phyloP scores from a whole-genome alignment of 148 eudicot genomes.

The Selenicereus undatus region DNA sequence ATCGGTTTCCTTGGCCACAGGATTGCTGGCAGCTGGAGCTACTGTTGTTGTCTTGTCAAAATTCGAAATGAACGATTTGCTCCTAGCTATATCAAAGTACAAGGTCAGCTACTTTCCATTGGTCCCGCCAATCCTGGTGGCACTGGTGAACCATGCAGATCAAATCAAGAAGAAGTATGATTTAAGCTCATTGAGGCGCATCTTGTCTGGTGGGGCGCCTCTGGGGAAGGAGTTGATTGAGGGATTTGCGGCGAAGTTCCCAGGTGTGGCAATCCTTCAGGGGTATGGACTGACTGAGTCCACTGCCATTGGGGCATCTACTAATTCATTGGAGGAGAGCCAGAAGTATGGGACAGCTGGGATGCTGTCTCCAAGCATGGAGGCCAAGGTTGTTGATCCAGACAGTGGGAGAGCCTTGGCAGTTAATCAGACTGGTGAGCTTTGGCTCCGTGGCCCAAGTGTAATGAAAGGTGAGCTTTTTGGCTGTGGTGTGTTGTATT shows the following conservation, averaged over 20 bases:
- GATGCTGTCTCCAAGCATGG: conserved; percentile 68
- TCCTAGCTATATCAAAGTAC: conserved; percentile 59
- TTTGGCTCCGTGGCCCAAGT: conserved; percentile 87
- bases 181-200: conserved; percentile 43
- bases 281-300: conserved; percentile 94
- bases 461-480: conserved; percentile 70
- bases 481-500: no score
- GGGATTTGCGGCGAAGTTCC: conserved; percentile 69
- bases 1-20: conserved; percentile 32
- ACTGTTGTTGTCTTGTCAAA: conserved; percentile 71
- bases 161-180: conserved; percentile 44
- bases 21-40: conserved; percentile 65
- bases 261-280: conserved; percentile 57
- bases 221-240: conserved; percentile 80
- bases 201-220: conserved; percentile 84
- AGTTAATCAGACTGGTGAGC: conserved; percentile 78
- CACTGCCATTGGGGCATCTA: conserved; percentile 76
- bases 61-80: conserved; percentile 78
- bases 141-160: conserved; percentile 64
- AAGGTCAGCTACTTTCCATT: conserved; percentile 59
- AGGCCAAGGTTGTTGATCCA: conserved; percentile 82
- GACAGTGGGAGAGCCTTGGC: conserved; percentile 55
- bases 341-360: conserved; percentile 86
- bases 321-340: conserved; percentile 76
- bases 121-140: conserved; percentile 92